phyloP scores from a whole-genome alignment of 768 basidiomycete genomes.

The Amanita exitialis region DNA sequence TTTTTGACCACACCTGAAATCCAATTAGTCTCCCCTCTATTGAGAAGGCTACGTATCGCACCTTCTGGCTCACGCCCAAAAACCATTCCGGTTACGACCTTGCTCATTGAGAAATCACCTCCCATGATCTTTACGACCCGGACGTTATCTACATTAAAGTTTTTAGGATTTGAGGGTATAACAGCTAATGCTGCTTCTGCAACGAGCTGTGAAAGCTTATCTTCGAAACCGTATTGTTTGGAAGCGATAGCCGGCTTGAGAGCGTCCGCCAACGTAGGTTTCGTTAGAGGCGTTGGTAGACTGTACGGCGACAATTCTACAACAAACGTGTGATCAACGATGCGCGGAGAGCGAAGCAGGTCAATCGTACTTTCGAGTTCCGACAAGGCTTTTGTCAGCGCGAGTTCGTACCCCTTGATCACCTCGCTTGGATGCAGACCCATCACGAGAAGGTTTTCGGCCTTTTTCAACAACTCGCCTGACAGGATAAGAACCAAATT shows the following conservation, averaged over 20 bases:
- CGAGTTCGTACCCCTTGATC: slow-evolving; percentile 91
- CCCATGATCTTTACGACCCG: slow-evolving; percentile 99
- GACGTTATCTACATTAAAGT: slow-evolving; percentile 98
- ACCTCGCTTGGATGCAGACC: slow-evolving; percentile 96
- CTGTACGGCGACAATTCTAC: slow-evolving; percentile 61
- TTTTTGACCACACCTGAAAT: slow-evolving; percentile 73
- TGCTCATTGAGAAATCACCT: slow-evolving; percentile 74
- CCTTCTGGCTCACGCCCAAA: slow-evolving; percentile 95
- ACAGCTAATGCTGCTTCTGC: slow-evolving; percentile 89
- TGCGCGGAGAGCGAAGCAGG: background rate
- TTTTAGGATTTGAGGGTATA: slow-evolving; percentile 80
- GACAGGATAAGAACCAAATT: slow-evolving; percentile 93
- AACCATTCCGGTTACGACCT: slow-evolving; percentile 95
- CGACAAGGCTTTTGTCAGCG: slow-evolving; percentile 68
- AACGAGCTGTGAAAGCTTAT: slow-evolving; percentile 69
- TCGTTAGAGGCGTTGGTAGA: slow-evolving; percentile 64
- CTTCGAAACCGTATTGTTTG: slow-evolving; percentile 95
- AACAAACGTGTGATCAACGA: slow-evolving; percentile 9
- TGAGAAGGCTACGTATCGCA: slow-evolving; percentile 18
- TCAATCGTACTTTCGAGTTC: slow-evolving; percentile 79
- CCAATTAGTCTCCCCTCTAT: background rate
- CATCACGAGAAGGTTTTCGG: slow-evolving; percentile 90
- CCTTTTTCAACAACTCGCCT: slow-evolving; percentile 89
- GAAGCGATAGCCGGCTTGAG: slow-evolving; percentile 90
- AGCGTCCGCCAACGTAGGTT: slow-evolving; percentile 58